Percentiles rank a stretch among this genome's conserved stretches.
Conservation (phyloP, 1,284 basidiomycete genomes). For the Pholiota adiposa region DNA sequence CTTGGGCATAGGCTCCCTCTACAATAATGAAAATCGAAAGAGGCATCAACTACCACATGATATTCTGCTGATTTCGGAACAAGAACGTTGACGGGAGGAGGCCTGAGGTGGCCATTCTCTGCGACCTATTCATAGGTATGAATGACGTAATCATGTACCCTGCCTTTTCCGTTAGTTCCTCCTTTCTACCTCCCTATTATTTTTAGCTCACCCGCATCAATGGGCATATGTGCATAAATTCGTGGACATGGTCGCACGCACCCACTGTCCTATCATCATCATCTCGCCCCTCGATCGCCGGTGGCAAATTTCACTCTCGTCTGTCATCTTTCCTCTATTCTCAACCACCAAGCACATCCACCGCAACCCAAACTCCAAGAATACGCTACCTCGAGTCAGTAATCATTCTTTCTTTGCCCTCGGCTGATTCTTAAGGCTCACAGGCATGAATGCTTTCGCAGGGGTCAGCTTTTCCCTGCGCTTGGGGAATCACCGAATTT, state of each 20-base stretch:
- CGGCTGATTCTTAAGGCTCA: not conserved
- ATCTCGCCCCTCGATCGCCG: not conserved
- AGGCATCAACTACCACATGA: not conserved
- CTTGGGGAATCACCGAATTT: not conserved
- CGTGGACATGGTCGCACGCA: constrained; percentile 1
- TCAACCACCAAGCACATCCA: not conserved
- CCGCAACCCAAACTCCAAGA: not conserved
- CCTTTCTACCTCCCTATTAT: not conserved
- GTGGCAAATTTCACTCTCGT: not conserved
- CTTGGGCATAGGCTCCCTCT: not conserved
- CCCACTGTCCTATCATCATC: not conserved
- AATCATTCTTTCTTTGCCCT: not conserved
- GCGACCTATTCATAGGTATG: not conserved
- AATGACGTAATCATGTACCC: not conserved
- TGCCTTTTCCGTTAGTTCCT: not conserved
- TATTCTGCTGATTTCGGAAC: not conserved
- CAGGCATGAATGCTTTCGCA: not conserved
- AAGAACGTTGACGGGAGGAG: not conserved
- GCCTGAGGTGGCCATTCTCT: not conserved
- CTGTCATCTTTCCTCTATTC: not conserved
- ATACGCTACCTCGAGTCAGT: not conserved
- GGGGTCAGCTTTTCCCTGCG: not conserved
- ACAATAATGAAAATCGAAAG: not conserved
- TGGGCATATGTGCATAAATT: not conserved
- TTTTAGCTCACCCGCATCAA: not conserved